Evolutionary conservation across 345 rosid genomes (phyloP).

Genomic region (Syzygium aromaticum): DNA sequence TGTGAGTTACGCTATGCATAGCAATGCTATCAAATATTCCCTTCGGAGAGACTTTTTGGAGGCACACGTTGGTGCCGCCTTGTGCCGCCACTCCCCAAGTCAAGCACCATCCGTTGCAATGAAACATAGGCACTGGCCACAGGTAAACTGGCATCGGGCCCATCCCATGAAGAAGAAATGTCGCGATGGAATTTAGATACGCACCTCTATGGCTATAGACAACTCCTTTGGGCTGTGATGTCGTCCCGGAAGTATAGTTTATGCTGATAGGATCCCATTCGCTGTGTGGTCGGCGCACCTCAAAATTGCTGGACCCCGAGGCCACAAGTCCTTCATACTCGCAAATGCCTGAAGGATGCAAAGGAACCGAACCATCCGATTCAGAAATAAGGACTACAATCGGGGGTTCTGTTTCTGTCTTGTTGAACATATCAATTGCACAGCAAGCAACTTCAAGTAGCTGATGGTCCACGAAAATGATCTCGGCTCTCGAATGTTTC

Average conservation of each 20-base stretch:
- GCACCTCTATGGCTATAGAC: conserved; percentile 87
- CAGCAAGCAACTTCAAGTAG: conserved; percentile 37
- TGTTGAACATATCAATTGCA: conserved; percentile 42
- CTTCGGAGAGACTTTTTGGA: conserved; percentile 46
- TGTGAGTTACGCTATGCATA: conserved; percentile 56
- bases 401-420: conserved; percentile 23
- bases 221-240: conserved; percentile 81
- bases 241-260: conserved; percentile 87
- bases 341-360: background rate
- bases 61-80: conserved; percentile 77
- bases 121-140: conserved; percentile 97
- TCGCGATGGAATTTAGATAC: conserved; percentile 62
- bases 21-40: conserved; percentile 47
- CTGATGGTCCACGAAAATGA: conserved; percentile 51
- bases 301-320: conserved; percentile 33
- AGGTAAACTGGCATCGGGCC: conserved; percentile 46
- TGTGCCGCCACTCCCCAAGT: conserved; percentile 82
- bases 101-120: conserved; percentile 89
- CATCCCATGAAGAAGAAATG: conserved; percentile 47
- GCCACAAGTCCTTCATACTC: conserved; percentile 42
- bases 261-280: conserved; percentile 84
- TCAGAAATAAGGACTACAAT: conserved; percentile 40
- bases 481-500: conserved; percentile 44
- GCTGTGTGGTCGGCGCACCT: conserved; percentile 26
- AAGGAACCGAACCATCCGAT: conserved; percentile 4